Conservation (phyloP, 2,329 filamentous ascomycete genomes). For the Sordariomycetes sp. region DNA sequence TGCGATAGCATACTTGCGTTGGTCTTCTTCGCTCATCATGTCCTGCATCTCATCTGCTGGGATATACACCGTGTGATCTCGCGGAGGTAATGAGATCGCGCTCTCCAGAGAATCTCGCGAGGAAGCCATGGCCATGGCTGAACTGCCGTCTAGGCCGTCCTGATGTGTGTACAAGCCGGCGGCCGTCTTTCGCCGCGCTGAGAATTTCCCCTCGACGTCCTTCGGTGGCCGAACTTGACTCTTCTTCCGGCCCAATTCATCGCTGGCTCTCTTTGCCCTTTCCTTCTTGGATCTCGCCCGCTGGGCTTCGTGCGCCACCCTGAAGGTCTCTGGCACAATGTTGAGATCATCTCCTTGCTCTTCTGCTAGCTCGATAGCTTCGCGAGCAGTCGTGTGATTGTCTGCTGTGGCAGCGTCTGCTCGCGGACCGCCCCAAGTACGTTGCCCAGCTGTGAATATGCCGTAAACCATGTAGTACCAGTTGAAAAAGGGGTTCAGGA, state of each 20-base stretch:
- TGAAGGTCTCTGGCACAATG: slow-evolving; percentile 79
- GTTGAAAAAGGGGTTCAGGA: slow-evolving; percentile 94
- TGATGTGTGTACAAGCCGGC: slow-evolving; percentile 61
- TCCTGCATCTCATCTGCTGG: slow-evolving; percentile 48
- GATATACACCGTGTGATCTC: not conserved
- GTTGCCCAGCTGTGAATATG: slow-evolving; percentile 86
- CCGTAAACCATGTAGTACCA: slow-evolving; percentile 98
- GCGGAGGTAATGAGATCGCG: slow-evolving; percentile 19
- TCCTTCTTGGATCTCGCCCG: slow-evolving; percentile 16
- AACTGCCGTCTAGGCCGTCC: slow-evolving; percentile 46
- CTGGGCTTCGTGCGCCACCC: slow-evolving; percentile 44
- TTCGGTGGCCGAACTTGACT: slow-evolving; percentile 64
- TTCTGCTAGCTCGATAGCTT: slow-evolving; percentile 77
- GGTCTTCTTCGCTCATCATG: slow-evolving; percentile 72
- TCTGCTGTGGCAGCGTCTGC: slow-evolving; percentile 82
- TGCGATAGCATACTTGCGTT: slow-evolving; percentile 62
- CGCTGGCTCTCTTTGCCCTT: slow-evolving; percentile 3
- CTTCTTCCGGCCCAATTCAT: slow-evolving; percentile 33
- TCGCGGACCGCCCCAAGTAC: slow-evolving; percentile 91
- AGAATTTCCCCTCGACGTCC: slow-evolving; percentile 70
- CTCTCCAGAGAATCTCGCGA: slow-evolving; percentile 13
- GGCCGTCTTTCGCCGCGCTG: slow-evolving; percentile 57
- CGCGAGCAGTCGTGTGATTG: slow-evolving; percentile 62
- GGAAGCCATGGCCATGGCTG: slow-evolving; percentile 17
- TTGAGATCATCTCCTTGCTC: slow-evolving; percentile 80